These are phyloP conservation scores for Penicillium verrucosum DNA, from an alignment of 2,329 filamentous ascomycete genomes.

Conservation along the genomic window DNA sequence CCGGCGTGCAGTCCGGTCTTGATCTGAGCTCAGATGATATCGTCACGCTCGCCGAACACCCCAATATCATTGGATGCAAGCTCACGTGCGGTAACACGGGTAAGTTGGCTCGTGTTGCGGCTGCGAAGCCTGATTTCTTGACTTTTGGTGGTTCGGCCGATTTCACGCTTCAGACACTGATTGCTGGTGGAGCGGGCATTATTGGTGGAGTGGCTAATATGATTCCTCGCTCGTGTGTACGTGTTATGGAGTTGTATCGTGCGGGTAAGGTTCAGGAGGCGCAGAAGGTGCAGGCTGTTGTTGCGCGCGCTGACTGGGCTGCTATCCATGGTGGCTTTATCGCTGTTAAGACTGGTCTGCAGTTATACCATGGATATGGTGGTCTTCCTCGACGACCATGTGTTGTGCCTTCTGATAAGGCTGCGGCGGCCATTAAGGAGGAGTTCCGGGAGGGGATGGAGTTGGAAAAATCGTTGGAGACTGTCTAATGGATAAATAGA, in stretches of 20 bases:
- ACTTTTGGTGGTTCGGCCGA: constrained; percentile 85
- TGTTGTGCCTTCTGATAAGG: constrained; percentile 44
- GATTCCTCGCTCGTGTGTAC: constrained; percentile 75
- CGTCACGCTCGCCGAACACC: constrained; percentile 54
- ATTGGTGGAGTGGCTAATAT: constrained; percentile 85
- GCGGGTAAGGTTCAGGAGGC: constrained; percentile 74
- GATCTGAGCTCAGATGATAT: constrained; percentile 67
- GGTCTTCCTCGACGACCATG: constrained; percentile 69
- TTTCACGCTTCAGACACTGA: constrained; percentile 78
- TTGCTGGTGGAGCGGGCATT: constrained; percentile 75
- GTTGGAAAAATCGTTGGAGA: constrained; percentile 34
- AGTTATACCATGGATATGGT: constrained; percentile 78
- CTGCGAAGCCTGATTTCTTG: constrained; percentile 61
- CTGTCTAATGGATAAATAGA: neutral
- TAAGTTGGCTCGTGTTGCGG: constrained; percentile 63
- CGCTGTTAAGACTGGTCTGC: constrained; percentile 79
- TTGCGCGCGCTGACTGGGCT: constrained; percentile 77
- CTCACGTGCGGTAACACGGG: constrained; percentile 72
- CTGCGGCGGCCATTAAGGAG: constrained; percentile 34
- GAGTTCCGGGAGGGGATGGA: constrained; percentile 40
- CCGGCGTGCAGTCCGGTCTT: constrained; percentile 63
- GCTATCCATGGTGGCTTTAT: constrained; percentile 79
- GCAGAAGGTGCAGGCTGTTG: constrained; percentile 69
- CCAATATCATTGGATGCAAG: constrained; percentile 68
- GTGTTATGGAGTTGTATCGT: constrained; percentile 72